Evolutionary conservation across 495 filamentous ascomycete species (phyloP), one percentile per base, ranked within the genome.

Genomic region (Podospora australis): DNA sequence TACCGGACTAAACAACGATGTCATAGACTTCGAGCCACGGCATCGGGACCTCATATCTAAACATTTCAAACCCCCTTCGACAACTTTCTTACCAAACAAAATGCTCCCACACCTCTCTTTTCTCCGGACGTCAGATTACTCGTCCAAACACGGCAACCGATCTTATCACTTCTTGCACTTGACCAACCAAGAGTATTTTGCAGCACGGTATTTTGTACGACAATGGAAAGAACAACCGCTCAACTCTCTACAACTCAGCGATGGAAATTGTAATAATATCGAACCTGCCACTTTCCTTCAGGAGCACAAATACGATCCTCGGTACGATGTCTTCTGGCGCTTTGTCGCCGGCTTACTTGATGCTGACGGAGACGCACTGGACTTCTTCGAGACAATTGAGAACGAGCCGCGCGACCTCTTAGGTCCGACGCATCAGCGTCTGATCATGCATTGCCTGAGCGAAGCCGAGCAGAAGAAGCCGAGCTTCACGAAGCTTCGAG

Each of bases 131-230:
- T 65, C 64, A 14, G 52, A 63, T 26, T 26, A 21, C 17, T 60
- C 54, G 13, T 26, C 49, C 32, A 32, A 50, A 8, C 11, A 30
- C n/a, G 3, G 26, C 23, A 14, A 56, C 25, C 49, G 46, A 53
- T 61, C 29, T 44, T 70, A 71, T 39, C 60, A 74, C 52, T 74
- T 74, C 46, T 34, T 74, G 14, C 67, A 71, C 44, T 50, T 71
- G 36, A 71, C 68, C 5, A 67, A 64, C 44, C 68, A 69, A 51
- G 68, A 71, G 46, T 68, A 65, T 34, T 70, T 69, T 59, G 69
- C 66, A 1, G 69, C 69, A 13, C 57, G 52, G 32, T 70, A 73
- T 59, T 70, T 73, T 58, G 63, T 68, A 21, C 62, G 63, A 26
- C 53, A 64, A 30, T 71, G 65, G 68, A 57, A 45, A 45, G 39